Evolutionary conservation across 345 rosid genomes (phyloP), one percentile per base, ranked within the genome.

Genomic region (Dipteronia dyeriana): DNA sequence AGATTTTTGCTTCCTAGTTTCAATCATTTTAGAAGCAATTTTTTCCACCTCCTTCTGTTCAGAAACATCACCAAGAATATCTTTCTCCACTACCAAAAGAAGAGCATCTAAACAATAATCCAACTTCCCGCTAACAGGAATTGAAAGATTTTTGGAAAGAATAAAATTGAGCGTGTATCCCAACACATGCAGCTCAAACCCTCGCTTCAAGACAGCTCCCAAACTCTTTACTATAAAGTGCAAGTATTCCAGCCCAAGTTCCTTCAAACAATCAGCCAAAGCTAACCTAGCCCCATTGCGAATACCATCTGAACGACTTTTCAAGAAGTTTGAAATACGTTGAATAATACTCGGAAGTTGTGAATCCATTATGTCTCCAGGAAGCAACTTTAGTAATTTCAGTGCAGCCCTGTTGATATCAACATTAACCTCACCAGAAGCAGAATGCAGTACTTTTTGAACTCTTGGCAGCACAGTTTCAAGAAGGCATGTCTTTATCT

Each of bases 41-140:
- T 92, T 92, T 31, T 85, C 92, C 80, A 87, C 98, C 74, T 92
- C 97, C 78, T 92, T 96, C 86, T 96, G 90, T 82, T 96, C 99
- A 10, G 95, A 88, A 81, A 94, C 97, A 85, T 90, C 90, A 75
- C 98, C 97, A 71, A 96, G 91, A 81, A 94, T 92, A 77, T 94
- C 95, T 39, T 76, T 87, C 81, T 86, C 90, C 66, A 90, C 97
- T 60, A 90, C 90, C 57, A 85, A 73, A 26, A 92, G 92, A 70
- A 96, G 97, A 81, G 92, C 98, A 38, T 79, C 87, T 85, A 91
- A 76, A 84, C 97, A 94, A 79, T 90, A 87, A 86, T 96, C 99
- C 79, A 96, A 82, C 78, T 83, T 90, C 80, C 90, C 92, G 78
- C 79, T 25, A 10, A 70, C 67, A 66, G 89, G 84, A 75, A 63